Percentiles rank a stretch among this genome's conserved stretches.
Evolutionary conservation across 495 filamentous ascomycete species (phyloP).

Genomic region (Friedmanniomyces endolithicus): DNA sequence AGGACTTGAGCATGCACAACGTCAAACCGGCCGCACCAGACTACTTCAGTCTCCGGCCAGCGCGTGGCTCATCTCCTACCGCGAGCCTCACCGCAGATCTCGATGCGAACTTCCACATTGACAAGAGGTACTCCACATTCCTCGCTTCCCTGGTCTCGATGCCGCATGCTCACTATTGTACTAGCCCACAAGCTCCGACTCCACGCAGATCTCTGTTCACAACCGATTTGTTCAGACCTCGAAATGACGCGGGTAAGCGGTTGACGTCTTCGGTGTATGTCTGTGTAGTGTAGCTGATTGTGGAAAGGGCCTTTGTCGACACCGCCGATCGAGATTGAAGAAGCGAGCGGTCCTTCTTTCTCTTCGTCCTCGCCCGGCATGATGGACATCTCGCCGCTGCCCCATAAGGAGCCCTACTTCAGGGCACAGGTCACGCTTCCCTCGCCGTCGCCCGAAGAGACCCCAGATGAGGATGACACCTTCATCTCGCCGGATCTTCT

Average conservation of each 20-base stretch:
- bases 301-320: constrained; percentile 58
- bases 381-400: constrained; percentile 92
- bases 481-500: constrained; percentile 24
- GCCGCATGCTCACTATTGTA: constrained; percentile 21
- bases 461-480: constrained; percentile 25
- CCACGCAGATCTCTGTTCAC: constrained; percentile 90
- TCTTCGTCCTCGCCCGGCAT: constrained; percentile 68
- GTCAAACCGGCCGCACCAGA: constrained; percentile 37
- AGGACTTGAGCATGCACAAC: constrained; percentile 54
- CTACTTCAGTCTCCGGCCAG: constrained; percentile 63
- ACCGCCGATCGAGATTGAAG: constrained; percentile 60
- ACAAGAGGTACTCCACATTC: constrained; percentile 56
- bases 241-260: constrained; percentile 59
- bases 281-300: neutral
- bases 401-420: constrained; percentile 67
- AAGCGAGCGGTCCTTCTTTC: constrained; percentile 70
- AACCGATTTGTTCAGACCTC: constrained; percentile 53
- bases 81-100: constrained; percentile 83
- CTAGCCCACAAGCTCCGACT: constrained; percentile 80
- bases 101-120: constrained; percentile 91
- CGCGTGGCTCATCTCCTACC: constrained; percentile 79
- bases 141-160: constrained; percentile 10
- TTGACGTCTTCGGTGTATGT: neutral
- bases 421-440: constrained; percentile 47
- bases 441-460: constrained; percentile 50